phyloP scores from a whole-genome alignment of 257 asterid species.

The Primulina tabacum region DNA sequence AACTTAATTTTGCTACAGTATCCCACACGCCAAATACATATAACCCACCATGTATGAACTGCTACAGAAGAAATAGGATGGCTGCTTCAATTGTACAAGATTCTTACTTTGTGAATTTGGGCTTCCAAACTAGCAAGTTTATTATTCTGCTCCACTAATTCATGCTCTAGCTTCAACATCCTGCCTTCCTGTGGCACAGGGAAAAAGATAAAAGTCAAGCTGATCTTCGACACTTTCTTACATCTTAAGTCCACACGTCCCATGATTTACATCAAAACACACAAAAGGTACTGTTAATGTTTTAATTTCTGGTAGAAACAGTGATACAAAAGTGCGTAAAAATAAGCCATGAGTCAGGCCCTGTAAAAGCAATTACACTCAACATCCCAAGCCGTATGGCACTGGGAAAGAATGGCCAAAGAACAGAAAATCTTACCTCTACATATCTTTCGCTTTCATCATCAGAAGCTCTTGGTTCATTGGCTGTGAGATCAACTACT shows the following conservation, averaged over 20 bases:
- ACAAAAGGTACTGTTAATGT: slow-evolving; percentile 34
- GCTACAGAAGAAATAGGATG: neutral
- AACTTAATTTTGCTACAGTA: too few relatives aligned
- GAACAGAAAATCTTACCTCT: slow-evolving; percentile 37
- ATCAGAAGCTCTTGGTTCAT: slow-evolving; percentile 40
- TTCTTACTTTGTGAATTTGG: slow-evolving; percentile 45
- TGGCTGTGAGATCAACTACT: slow-evolving; percentile 42
- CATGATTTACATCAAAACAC: slow-evolving; percentile 32
- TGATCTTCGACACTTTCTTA: neutral
- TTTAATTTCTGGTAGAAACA: slow-evolving; percentile 18
- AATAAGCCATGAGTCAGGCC: slow-evolving; percentile 21
- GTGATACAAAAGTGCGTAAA: neutral
- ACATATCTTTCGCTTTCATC: slow-evolving; percentile 36
- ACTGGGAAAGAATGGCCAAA: slow-evolving; percentile 17
- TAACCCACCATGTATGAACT: neutral
- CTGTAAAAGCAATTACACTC: slow-evolving; percentile 17
- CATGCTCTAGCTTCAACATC: slow-evolving; percentile 29
- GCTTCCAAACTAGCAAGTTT: slow-evolving; percentile 39
- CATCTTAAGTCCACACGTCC: neutral
- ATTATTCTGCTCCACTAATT: slow-evolving; percentile 41
- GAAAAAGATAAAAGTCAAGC: neutral
- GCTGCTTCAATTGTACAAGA: slow-evolving; percentile 15
- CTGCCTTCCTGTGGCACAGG: slow-evolving; percentile 12
- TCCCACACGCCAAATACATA: neutral
- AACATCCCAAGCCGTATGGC: slow-evolving; percentile 12